Evolutionary conservation across 768 basidiomycete species (phyloP), one percentile per base, ranked within the genome.

Genomic region (Dictyophora rubrovolvata): DNA sequence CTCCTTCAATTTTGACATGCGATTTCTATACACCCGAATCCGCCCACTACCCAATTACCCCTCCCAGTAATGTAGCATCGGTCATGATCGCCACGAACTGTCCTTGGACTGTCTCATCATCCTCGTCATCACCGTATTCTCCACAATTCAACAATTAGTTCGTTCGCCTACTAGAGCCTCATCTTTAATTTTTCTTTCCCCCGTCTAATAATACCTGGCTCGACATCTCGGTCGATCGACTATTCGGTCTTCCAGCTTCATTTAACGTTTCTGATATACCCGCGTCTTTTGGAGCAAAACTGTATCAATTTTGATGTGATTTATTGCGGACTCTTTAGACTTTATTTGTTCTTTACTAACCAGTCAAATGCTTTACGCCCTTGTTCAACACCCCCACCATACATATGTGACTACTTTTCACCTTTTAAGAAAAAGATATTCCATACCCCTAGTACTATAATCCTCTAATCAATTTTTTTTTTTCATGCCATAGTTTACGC

Each of bases 301-400:
- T 59, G 57, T 59, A 59, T 59, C 57, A 36, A 59, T 59, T 36
- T n/a, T 35, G 57, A 59, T 51, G 57, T 59, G 57, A 59, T n/a
- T 59, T 59, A 59, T 59, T 52, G 48, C 35, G 49, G 48, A 59
- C 50, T 48, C 18, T 34, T 42, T 42, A 42, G 42, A 42, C n/a
- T 42, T 42, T 42, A 42, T n/a, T n/a, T 42, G 12, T 42, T n/a
- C 42, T 42, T 42, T 42, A 14, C 14, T 42, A 12, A 2, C n/a
- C n/a, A n/a, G n/a, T n/a, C n/a, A n/a, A n/a, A 14, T 42, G 42
- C 4, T 42, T 42, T n/a, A 42, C 7, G 28, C 28, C 28, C 28
- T 28, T 28, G 28, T 28, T 28, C 28, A 28, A 28, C 28, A 28
- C 28, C 28, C 28, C 28, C 28, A 28, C 28, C 7, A 28, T 28